Conservation (phyloP, 306 rosid genomes). For the Glycine latifolia region DNA sequence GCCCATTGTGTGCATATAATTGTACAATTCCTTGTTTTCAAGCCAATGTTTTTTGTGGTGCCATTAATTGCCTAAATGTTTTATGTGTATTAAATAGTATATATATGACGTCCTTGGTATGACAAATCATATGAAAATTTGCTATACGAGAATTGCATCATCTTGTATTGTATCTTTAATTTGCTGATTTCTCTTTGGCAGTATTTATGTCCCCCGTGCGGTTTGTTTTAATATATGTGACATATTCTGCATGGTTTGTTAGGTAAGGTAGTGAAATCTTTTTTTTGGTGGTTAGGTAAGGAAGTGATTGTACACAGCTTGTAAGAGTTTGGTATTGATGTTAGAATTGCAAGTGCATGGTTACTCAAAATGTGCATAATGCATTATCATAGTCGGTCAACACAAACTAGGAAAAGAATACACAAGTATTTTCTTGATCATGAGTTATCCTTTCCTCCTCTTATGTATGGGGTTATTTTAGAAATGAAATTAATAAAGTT, state of each 20-base stretch:
- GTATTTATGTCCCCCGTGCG: neutral
- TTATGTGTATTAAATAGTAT: constrained; percentile 1
- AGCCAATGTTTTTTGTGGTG: neutral
- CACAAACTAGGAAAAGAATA: neutral
- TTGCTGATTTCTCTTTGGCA: constrained; percentile 23
- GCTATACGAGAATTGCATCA: neutral
- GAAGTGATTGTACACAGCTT: neutral
- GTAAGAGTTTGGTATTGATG: neutral
- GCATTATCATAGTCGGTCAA: no score
- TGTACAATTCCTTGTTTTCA: neutral
- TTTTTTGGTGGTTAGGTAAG: no score
- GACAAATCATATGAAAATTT: neutral
- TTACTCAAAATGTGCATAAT: neutral
- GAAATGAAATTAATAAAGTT: neutral
- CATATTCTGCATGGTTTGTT: constrained; percentile 18
- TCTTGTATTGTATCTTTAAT: neutral
- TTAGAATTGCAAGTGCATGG: neutral
- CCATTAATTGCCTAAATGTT: neutral
- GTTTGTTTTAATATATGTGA: constrained; percentile 18
- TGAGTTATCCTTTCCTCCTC: neutral
- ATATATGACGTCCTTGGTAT: constrained; percentile 1
- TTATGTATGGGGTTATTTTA: neutral
- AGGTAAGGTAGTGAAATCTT: neutral
- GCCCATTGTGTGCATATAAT: neutral
- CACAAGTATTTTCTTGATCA: neutral